phyloP scores from a whole-genome alignment of 768 basidiomycete species.

The Mycena venus region DNA sequence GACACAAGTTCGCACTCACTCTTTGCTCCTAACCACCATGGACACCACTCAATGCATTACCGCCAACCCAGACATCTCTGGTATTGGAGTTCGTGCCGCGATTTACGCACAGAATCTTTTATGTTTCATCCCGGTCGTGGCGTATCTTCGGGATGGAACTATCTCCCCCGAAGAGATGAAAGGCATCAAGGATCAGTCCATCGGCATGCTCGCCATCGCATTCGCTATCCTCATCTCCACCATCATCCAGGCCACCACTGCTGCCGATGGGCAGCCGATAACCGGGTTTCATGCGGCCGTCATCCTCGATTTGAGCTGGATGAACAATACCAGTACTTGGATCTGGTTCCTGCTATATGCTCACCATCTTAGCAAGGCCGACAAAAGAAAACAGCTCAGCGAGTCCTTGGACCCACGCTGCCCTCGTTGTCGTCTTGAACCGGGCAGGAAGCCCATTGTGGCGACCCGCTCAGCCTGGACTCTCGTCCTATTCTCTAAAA shows the following conservation, averaged over 20 bases:
- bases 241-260: background rate
- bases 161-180: background rate
- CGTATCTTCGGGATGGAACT: background rate
- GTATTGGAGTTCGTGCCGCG: background rate
- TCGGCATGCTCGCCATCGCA: background rate
- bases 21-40: background rate
- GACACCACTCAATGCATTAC: background rate
- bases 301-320: conserved; percentile 7
- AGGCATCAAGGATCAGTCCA: background rate
- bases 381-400: background rate
- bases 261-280: background rate
- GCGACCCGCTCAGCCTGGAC: background rate
- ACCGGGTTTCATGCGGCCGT: conserved; percentile 2
- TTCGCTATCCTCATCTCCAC: conserved; percentile 1
- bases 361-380: background rate
- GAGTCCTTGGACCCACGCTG: background rate
- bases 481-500: background rate
- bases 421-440: background rate
- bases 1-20: no score
- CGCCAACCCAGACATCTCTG: background rate
- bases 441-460: background rate
- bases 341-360: conserved; percentile 9
- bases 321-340: background rate
- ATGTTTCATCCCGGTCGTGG: background rate
- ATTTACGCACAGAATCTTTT: background rate